phyloP scores from a whole-genome alignment of 228 moss, liverwort and hornwort genomes.

The Sphagnum magellanicum region DNA sequence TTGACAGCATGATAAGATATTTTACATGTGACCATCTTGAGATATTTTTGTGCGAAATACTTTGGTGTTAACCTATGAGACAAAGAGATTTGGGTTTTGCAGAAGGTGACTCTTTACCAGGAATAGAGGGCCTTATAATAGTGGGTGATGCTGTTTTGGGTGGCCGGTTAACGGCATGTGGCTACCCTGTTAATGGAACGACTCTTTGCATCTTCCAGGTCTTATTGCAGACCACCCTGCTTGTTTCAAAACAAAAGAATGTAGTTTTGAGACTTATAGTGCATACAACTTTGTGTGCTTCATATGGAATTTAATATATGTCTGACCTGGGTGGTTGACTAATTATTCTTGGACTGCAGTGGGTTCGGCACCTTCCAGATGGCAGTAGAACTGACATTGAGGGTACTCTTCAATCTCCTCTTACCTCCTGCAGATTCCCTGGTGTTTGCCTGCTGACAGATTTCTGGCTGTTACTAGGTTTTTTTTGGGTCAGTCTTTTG shows the following conservation, averaged over 20 bases:
- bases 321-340: too few species aligned
- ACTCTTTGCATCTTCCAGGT: slow-evolving; percentile 97
- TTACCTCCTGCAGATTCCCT: too few species aligned
- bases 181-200: slow-evolving; percentile 90
- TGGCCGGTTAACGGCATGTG: slow-evolving; percentile 88
- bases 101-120: slow-evolving; percentile 88
- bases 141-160: slow-evolving; percentile 77
- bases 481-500: too few species aligned
- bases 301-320: too few species aligned
- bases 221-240: not conserved
- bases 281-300: too few species aligned
- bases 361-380: slow-evolving; percentile 88
- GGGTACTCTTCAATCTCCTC: slow-evolving; percentile 20
- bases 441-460: too few species aligned
- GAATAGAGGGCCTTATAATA: slow-evolving; percentile 79
- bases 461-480: too few species aligned
- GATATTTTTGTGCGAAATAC: not conserved
- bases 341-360: slow-evolving; percentile 22
- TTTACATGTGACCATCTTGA: not conserved
- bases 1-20: not conserved
- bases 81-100: slow-evolving; percentile 9
- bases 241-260: too few species aligned
- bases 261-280: too few species aligned
- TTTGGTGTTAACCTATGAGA: slow-evolving; percentile 10
- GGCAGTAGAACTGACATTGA: slow-evolving; percentile 80